These are phyloP conservation scores for Hapsidospora chrysogenum DNA, from an alignment of 495 filamentous ascomycete genomes.

Conservation along the genomic window DNA sequence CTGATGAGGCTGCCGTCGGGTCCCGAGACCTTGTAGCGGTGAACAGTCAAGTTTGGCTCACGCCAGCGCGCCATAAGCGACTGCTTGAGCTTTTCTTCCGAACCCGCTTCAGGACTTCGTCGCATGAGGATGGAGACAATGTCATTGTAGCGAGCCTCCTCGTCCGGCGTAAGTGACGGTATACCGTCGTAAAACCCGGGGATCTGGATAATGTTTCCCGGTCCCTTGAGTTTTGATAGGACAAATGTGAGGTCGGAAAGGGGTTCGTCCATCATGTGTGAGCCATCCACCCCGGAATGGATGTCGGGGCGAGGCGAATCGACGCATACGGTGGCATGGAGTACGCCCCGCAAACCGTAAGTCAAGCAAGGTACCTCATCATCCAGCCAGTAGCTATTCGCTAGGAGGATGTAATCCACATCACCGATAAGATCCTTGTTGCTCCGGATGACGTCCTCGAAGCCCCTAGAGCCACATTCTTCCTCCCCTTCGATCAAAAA, in stretches of 20 bases:
- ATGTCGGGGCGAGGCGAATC: conserved; percentile 76
- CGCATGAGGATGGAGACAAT: conserved; percentile 61
- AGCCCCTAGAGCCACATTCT: conserved; percentile 83
- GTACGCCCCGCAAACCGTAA: conserved; percentile 85
- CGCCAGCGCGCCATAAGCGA: conserved; percentile 88
- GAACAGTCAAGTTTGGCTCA: conserved; percentile 87
- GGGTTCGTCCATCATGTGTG: conserved; percentile 70
- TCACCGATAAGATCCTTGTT: conserved; percentile 76
- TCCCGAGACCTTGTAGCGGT: conserved; percentile 79
- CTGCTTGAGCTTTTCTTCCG: conserved; percentile 49
- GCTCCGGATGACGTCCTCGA: conserved; percentile 57
- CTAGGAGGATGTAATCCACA: conserved; percentile 83
- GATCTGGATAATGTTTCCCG: conserved; percentile 43
- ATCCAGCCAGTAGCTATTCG: conserved; percentile 97
- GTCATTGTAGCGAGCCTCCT: conserved; percentile 67
- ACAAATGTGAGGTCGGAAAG: conserved; percentile 77
- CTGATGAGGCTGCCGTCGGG: conserved; percentile 80
- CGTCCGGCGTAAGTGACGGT: conserved; percentile 52
- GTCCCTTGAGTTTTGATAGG: conserved; percentile 58
- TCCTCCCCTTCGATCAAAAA: conserved; percentile 97
- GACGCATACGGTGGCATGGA: conserved; percentile 79
- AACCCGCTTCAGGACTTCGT: conserved; percentile 47
- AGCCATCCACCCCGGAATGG: conserved; percentile 91
- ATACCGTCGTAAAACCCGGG: conserved; percentile 76
- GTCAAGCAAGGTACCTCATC: conserved; percentile 90